A percentile compares a stretch with the other conserved stretches of the same genome.
phyloP scores from a whole-genome alignment of 2,329 filamentous ascomycete genomes.

The Pseudogymnoascus sp. region DNA sequence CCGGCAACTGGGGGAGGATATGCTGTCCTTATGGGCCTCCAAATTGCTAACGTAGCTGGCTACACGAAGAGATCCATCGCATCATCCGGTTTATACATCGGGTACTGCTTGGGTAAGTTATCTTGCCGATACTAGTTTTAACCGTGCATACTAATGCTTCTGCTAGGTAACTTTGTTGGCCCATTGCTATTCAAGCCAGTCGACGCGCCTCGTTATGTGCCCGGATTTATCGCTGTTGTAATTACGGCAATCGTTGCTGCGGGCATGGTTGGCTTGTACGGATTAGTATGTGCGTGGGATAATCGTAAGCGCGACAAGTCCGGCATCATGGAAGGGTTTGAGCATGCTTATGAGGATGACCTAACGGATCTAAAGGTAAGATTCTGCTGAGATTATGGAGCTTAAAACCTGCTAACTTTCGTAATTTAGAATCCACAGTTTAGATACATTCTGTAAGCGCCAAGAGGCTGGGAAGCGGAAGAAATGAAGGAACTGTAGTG shows the following conservation, averaged over 20 bases:
- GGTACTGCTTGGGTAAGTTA: conserved; percentile 44
- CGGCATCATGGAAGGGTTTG: conserved; percentile 7
- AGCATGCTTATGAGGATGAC: conserved; percentile 12
- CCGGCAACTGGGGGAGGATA: conserved; percentile 4
- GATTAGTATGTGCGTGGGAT: not conserved
- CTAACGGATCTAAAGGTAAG: conserved; percentile 8
- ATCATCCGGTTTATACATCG: conserved; percentile 37
- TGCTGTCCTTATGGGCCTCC: conserved; percentile 6
- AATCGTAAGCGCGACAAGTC: conserved; percentile 7
- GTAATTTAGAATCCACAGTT: conserved; percentile 9
- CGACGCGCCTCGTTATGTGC: conserved; percentile 33
- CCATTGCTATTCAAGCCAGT: conserved; percentile 34
- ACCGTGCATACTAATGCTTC: not conserved
- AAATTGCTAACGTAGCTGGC: conserved; percentile 36
- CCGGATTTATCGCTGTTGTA: conserved; percentile 33
- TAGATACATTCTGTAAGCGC: conserved; percentile 1
- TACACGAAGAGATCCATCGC: conserved; percentile 42
- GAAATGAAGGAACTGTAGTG: not conserved
- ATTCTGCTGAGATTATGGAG: not conserved
- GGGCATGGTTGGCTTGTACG: not conserved
- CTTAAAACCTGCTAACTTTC: not conserved
- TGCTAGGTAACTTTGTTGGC: conserved; percentile 23
- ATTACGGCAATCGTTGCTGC: not conserved
- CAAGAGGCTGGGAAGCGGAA: not conserved
- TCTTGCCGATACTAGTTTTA: conserved; percentile 34